Percentiles rank a stretch among this genome's conserved stretches.
Conservation (phyloP, 2,329 filamentous ascomycete species). For the Daldinia sp. region DNA sequence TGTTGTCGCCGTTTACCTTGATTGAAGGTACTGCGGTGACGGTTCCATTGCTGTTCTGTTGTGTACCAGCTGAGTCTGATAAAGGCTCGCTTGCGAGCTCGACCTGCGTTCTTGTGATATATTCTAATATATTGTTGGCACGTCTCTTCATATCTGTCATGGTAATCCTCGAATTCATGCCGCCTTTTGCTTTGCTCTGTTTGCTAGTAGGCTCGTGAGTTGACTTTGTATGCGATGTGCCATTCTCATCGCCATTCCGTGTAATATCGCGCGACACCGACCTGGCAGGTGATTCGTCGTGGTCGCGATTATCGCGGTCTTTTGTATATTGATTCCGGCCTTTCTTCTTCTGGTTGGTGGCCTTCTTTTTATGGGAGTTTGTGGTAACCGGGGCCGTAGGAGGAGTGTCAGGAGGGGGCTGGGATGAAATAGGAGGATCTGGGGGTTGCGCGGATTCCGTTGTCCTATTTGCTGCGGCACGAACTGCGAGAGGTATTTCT, state of each 20-base stretch:
- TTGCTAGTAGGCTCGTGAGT: slow-evolving; percentile 60
- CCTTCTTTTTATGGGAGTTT: slow-evolving; percentile 70
- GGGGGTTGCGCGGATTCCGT: slow-evolving; percentile 52
- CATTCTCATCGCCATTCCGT: slow-evolving; percentile 60
- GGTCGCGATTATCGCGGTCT: slow-evolving; percentile 71
- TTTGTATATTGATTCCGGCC: slow-evolving; percentile 86
- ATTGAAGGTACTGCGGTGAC: slow-evolving; percentile 49
- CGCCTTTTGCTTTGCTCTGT: slow-evolving; percentile 66
- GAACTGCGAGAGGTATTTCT: slow-evolving; percentile 68
- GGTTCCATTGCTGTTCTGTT: slow-evolving; percentile 56
- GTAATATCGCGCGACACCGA: slow-evolving; percentile 64
- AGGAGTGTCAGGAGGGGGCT: slow-evolving; percentile 62
- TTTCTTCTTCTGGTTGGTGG: slow-evolving; percentile 71
- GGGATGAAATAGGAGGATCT: slow-evolving; percentile 61
- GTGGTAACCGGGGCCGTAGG: slow-evolving; percentile 56
- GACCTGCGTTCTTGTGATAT: slow-evolving; percentile 88
- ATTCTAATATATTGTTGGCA: slow-evolving; percentile 86
- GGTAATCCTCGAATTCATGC: slow-evolving; percentile 76
- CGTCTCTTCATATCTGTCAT: slow-evolving; percentile 91
- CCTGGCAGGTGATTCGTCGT: slow-evolving; percentile 68
- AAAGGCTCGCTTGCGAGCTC: slow-evolving; percentile 79
- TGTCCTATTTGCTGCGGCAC: slow-evolving; percentile 53
- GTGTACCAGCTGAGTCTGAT: slow-evolving; percentile 57
- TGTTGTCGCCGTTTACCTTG: slow-evolving; percentile 54
- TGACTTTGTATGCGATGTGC: slow-evolving; percentile 52